Conservation (phyloP, 1,284 basidiomycete genomes). For the Apiotrichum brassicae region DNA sequence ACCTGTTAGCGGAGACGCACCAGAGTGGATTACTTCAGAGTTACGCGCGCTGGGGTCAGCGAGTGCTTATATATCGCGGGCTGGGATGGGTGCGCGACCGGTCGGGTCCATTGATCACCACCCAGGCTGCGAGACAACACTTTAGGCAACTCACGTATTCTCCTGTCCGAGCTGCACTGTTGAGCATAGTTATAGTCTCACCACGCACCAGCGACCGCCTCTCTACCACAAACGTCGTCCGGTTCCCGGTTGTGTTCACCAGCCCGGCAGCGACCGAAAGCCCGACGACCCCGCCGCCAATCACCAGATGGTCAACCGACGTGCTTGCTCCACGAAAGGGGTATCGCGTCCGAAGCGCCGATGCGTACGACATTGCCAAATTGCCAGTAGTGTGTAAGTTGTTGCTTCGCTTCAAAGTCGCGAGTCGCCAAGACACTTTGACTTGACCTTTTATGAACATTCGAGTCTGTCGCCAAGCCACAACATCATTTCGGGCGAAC, state of each 20-base stretch:
- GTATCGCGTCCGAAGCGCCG: conserved; percentile 16
- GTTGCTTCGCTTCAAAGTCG: too few relatives aligned
- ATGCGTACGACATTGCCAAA: conserved; percentile 7
- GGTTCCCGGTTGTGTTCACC: conserved; percentile 57
- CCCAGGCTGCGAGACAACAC: neutral
- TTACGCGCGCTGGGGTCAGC: conserved; percentile 67
- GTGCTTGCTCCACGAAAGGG: conserved; percentile 59
- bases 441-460: too few relatives aligned
- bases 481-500: too few relatives aligned
- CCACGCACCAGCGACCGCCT: conserved; percentile 55
- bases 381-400: too few relatives aligned
- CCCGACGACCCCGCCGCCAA: conserved; percentile 90
- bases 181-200: conserved; percentile 1
- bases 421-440: too few relatives aligned
- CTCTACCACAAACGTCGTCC: conserved; percentile 80
- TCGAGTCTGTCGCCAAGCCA: too few relatives aligned
- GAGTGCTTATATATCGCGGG: neutral
- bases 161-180: conserved; percentile 58
- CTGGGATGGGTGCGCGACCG: neutral
- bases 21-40: conserved; percentile 92
- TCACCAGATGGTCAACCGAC: conserved; percentile 77
- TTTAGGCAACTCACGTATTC: conserved; percentile 56
- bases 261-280: conserved; percentile 77
- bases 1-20: conserved; percentile 45
- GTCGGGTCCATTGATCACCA: neutral